These are phyloP conservation scores for Antrodiella citrinella DNA, from an alignment of 768 basidiomycete species.

Conservation along the genomic window DNA sequence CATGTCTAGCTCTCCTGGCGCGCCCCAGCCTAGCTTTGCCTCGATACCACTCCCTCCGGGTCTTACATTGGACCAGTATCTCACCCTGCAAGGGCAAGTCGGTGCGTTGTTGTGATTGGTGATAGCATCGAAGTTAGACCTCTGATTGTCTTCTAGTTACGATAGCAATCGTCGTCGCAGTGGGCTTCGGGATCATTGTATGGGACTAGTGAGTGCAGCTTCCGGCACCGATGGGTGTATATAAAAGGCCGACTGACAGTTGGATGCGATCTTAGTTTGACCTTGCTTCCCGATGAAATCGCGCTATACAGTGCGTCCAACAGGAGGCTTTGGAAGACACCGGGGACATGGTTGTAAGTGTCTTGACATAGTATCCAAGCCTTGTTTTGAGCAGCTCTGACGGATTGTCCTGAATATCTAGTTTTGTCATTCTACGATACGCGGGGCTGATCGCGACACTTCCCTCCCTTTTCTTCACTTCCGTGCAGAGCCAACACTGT, in stretches of 20 bases:
- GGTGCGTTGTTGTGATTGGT: neutral
- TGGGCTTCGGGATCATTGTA: conserved; percentile 1
- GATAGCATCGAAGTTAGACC: too few relatives aligned
- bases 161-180: conserved; percentile 3
- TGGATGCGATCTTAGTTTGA: neutral
- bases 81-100: conserved; percentile 1
- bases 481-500: conserved; percentile 21
- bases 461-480: conserved; percentile 8
- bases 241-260: neutral
- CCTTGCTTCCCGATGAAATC: conserved; percentile 2
- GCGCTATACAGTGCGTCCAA: conserved; percentile 1
- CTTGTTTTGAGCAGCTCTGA: neutral
- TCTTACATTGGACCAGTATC: conserved; percentile 2
- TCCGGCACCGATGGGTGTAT: neutral
- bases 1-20: neutral
- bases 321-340: neutral
- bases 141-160: conserved; percentile 1
- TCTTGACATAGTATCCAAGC: neutral
- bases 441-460: conserved; percentile 8
- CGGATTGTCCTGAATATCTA: neutral
- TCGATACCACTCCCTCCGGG: conserved; percentile 1
- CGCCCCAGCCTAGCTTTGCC: conserved; percentile 1
- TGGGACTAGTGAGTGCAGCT: conserved; percentile 8
- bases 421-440: conserved; percentile 8
- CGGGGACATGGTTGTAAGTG: conserved; percentile 5